Conservation (phyloP, 768 basidiomycete species). For the Leccinum pellstonianum region DNA sequence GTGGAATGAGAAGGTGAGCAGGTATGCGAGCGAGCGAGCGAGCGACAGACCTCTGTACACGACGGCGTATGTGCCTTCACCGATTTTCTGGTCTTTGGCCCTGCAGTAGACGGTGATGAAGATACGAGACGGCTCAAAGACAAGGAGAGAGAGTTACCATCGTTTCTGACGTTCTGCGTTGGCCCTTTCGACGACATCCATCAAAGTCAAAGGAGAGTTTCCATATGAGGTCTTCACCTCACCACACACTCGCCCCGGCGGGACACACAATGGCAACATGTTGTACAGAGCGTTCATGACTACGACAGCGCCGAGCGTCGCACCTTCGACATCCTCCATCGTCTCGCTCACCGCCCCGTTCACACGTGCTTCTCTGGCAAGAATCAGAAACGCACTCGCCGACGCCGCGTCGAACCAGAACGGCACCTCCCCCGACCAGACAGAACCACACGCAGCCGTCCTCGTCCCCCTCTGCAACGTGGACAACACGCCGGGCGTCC, state of each 20-base stretch:
- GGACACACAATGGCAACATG: slow-evolving; percentile 25
- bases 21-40: neutral
- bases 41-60: slow-evolving; percentile 77
- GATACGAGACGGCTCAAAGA: neutral
- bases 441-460: slow-evolving; percentile 60
- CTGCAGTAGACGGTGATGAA: slow-evolving; percentile 37
- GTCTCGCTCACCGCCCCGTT: slow-evolving; percentile 38
- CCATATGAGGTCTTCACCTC: neutral
- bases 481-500: slow-evolving; percentile 57
- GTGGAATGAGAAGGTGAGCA: slow-evolving; percentile 2
- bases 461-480: slow-evolving; percentile 80
- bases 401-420: slow-evolving; percentile 11
- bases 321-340: slow-evolving; percentile 14
- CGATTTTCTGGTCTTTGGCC: slow-evolving; percentile 79
- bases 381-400: slow-evolving; percentile 31
- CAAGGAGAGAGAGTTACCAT: slow-evolving; percentile 44
- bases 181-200: slow-evolving; percentile 83
- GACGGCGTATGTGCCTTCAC: slow-evolving; percentile 94
- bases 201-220: slow-evolving; percentile 3
- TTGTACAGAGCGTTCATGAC: slow-evolving; percentile 27
- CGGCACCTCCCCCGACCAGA: slow-evolving; percentile 17
- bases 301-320: neutral
- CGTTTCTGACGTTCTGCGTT: slow-evolving; percentile 69
- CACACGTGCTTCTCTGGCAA: slow-evolving; percentile 34
- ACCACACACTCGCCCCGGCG: too few relatives aligned